These are phyloP conservation scores for Sphagnum magellanicum DNA, from an alignment of 228 moss, liverwort and hornwort genomes.

Conservation along the genomic window DNA sequence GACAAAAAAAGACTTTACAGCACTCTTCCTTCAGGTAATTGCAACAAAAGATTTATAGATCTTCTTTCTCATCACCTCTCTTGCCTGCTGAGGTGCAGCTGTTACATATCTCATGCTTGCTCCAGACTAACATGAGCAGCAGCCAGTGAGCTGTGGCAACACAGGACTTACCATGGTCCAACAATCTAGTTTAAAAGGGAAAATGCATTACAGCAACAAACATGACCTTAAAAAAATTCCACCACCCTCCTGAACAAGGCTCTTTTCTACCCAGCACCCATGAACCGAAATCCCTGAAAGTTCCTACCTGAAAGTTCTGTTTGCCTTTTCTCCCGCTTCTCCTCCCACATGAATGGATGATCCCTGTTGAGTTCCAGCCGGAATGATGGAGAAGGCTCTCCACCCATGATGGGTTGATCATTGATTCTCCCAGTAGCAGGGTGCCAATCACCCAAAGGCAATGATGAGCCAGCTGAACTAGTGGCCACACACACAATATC, in stretches of 20 bases:
- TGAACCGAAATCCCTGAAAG: background rate
- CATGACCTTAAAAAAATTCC: background rate
- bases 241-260: background rate
- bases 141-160: background rate
- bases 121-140: background rate
- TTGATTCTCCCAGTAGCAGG: slow-evolving; percentile 22
- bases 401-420: slow-evolving; percentile 42
- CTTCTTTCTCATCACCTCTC: no score
- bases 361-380: slow-evolving; percentile 25
- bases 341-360: slow-evolving; percentile 58
- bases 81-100: no score
- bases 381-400: slow-evolving; percentile 35
- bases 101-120: background rate
- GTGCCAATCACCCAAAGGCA: slow-evolving; percentile 36
- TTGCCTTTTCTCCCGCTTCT: slow-evolving; percentile 57
- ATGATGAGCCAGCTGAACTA: slow-evolving; percentile 41
- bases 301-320: slow-evolving; percentile 46
- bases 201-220: background rate
- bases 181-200: background rate
- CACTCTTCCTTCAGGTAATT: background rate
- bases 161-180: no score
- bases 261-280: background rate
- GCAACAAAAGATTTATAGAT: background rate
- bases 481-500: slow-evolving; percentile 35
- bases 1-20: background rate